Evolutionary conservation across 495 filamentous ascomycete species (phyloP).

Genomic region (Penicillium nucicola): DNA sequence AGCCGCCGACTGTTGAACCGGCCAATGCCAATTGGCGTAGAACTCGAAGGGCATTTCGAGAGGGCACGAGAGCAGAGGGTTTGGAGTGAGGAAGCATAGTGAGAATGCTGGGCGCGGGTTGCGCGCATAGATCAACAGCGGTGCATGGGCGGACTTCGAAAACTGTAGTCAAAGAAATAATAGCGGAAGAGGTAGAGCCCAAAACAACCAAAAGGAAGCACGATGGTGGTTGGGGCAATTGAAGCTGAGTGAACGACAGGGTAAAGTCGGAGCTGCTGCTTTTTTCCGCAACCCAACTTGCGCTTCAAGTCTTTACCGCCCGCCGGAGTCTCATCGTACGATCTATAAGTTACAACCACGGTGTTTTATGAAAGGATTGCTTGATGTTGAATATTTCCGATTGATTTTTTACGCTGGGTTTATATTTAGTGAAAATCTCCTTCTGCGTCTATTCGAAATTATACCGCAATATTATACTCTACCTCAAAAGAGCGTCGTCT

Average conservation of each 20-base stretch:
- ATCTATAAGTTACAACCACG: background rate
- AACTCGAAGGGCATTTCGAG: conserved; percentile 44
- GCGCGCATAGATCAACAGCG: conserved; percentile 20
- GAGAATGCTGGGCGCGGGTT: conserved; percentile 25
- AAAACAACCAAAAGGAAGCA: background rate
- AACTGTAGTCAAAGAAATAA: background rate
- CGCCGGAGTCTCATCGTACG: conserved; percentile 21
- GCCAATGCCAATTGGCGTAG: conserved; percentile 43
- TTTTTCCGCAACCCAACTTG: conserved; percentile 23
- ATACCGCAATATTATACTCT: background rate
- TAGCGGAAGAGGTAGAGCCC: background rate
- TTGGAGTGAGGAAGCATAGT: conserved; percentile 35
- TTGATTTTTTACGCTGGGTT: too few relatives aligned
- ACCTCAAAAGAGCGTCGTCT: conserved; percentile 10
- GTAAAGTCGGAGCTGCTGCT: conserved; percentile 20
- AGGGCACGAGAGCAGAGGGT: conserved; percentile 34
- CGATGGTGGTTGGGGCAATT: conserved; percentile 2
- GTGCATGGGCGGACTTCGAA: conserved; percentile 15
- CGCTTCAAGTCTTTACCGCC: conserved; percentile 18
- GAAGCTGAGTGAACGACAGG: conserved; percentile 9
- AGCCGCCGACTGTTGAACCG: conserved; percentile 38
- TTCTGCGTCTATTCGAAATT: too few relatives aligned
- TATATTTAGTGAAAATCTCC: too few relatives aligned
- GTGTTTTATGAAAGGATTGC: too few relatives aligned
- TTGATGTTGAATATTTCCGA: too few relatives aligned